These are phyloP conservation scores for Boletus huronensis DNA, from an alignment of 768 basidiomycete genomes.

Conservation along the genomic window DNA sequence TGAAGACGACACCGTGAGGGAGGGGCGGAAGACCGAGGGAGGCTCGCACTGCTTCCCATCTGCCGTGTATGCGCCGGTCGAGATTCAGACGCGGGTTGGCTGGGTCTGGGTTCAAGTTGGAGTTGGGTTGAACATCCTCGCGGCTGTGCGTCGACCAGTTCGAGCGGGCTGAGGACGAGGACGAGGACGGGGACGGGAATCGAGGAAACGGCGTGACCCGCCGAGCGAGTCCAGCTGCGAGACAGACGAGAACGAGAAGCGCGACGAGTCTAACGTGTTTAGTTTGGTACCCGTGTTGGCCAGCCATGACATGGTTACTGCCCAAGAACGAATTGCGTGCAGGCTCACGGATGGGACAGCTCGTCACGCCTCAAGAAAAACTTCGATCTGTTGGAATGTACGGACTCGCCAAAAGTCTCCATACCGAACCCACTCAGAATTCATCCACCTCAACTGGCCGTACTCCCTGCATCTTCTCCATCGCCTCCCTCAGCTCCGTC, in stretches of 20 bases:
- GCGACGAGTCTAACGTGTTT: conserved; percentile 18
- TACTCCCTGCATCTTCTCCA: conserved; percentile 61
- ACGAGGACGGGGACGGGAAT: background rate
- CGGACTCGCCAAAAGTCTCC: background rate
- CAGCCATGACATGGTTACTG: conserved; percentile 22
- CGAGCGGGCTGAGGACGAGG: background rate
- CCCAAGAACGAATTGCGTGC: background rate
- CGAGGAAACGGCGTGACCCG: conserved; percentile 2
- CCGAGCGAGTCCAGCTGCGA: conserved; percentile 21
- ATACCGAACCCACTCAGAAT: conserved; percentile 15
- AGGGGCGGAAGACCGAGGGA: conserved; percentile 31
- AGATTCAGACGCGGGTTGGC: background rate
- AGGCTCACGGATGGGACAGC: no score
- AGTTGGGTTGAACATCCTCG: background rate
- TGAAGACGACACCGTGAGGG: conserved; percentile 8
- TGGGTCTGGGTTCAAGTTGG: background rate
- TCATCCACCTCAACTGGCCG: conserved; percentile 45
- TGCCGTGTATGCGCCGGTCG: conserved; percentile 25
- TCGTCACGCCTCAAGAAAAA: background rate
- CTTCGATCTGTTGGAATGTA: background rate
- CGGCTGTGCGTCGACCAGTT: background rate
- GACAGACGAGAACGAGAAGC: conserved; percentile 21
- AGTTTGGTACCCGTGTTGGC: conserved; percentile 8
- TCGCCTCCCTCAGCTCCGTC: conserved; percentile 68
- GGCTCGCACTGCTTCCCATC: conserved; percentile 31